phyloP scores from a whole-genome alignment of 148 eudicot species.

The Camellia lanceoleosa region DNA sequence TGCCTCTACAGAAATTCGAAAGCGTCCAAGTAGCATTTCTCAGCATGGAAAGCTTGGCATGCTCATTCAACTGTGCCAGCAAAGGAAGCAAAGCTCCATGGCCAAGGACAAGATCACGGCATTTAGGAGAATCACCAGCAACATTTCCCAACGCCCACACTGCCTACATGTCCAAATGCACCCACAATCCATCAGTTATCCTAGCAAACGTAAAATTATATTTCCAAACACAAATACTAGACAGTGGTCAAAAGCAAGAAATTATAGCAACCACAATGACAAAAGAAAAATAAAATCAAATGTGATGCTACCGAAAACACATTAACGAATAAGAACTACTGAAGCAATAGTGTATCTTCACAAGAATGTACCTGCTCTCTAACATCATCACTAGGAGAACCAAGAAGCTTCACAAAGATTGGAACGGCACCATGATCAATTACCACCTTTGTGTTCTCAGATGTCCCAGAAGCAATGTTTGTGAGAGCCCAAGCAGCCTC shows the following conservation, averaged over 20 bases:
- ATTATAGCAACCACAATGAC: neutral
- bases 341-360: neutral
- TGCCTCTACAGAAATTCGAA: constrained; percentile 51
- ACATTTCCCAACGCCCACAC: constrained; percentile 66
- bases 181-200: neutral
- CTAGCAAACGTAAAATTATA: neutral
- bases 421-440: constrained; percentile 50
- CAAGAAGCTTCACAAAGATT: constrained; percentile 42
- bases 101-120: constrained; percentile 53
- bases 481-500: constrained; percentile 55
- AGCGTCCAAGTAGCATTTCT: constrained; percentile 63
- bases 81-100: constrained; percentile 45
- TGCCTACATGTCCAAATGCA: constrained; percentile 29
- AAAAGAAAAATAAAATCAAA: neutral
- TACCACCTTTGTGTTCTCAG: constrained; percentile 47
- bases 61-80: constrained; percentile 45
- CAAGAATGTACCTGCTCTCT: constrained; percentile 40
- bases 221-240: neutral
- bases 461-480: constrained; percentile 49
- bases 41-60: constrained; percentile 48
- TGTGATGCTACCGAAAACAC: neutral
- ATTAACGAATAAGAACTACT: neutral
- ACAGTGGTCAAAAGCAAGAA: constrained; percentile 1
- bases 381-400: constrained; percentile 39
- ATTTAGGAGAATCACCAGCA: constrained; percentile 59